phyloP scores from a whole-genome alignment of 805 yeast species.

The Barnettozyma botsteinii region DNA sequence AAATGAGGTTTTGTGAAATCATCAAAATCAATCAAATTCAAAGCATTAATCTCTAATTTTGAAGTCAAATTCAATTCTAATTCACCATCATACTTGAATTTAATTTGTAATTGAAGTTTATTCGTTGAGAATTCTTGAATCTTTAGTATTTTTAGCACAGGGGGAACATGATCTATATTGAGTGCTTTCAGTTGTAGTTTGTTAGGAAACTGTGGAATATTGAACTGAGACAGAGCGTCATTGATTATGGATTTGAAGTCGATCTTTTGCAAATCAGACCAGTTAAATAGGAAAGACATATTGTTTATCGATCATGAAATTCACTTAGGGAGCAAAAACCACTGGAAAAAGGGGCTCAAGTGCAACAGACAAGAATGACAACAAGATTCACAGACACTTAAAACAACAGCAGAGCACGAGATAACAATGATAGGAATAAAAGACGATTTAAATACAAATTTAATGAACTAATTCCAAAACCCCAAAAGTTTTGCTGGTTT shows the following conservation, averaged over 20 bases:
- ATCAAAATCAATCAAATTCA: slow-evolving; percentile 23
- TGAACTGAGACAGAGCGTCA: slow-evolving; percentile 15
- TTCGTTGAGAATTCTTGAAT: slow-evolving; percentile 17
- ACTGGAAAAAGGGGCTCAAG: not conserved
- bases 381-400: too few species aligned
- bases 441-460: too few species aligned
- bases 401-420: too few species aligned
- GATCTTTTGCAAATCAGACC: slow-evolving; percentile 16
- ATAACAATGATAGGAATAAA: too few species aligned
- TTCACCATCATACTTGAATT: slow-evolving; percentile 22
- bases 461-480: too few species aligned
- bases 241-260: slow-evolving; percentile 22
- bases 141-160: slow-evolving; percentile 19
- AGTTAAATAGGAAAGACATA: slow-evolving; percentile 24
- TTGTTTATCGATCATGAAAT: too few species aligned
- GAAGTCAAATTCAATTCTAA: slow-evolving; percentile 17
- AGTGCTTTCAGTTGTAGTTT: slow-evolving; percentile 15
- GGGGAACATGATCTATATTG: slow-evolving; percentile 14
- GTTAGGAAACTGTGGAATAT: slow-evolving; percentile 19
- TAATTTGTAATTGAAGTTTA: slow-evolving; percentile 21
- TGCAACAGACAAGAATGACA: too few species aligned
- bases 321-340: not conserved
- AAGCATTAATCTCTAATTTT: slow-evolving; percentile 21
- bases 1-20: slow-evolving; percentile 23
- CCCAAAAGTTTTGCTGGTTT: too few species aligned